Evolutionary conservation across 2,329 filamentous ascomycete species (phyloP).

Genomic region (Sporothrix euskadiensis): DNA sequence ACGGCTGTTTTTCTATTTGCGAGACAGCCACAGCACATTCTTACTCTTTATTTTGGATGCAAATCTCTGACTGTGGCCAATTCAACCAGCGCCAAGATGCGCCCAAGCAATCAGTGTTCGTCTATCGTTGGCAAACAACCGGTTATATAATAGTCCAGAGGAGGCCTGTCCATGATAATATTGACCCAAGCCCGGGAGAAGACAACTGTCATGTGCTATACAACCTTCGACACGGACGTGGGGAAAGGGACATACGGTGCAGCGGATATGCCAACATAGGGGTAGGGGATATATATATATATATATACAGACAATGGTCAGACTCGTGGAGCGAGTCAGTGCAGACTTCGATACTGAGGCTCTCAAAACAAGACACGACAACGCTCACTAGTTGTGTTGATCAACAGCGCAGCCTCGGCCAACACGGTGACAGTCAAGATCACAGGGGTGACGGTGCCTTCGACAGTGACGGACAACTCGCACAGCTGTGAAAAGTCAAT

Average conservation of each 20-base stretch:
- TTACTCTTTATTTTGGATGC: neutral
- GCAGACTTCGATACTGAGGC: neutral
- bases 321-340: neutral
- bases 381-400: slow-evolving; percentile 39
- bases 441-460: slow-evolving; percentile 17
- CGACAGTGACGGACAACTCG: slow-evolving; percentile 35
- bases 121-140: slow-evolving; percentile 15
- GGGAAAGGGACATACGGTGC: slow-evolving; percentile 11
- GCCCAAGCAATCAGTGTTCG: neutral
- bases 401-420: slow-evolving; percentile 35
- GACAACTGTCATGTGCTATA: neutral
- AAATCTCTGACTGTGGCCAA: neutral
- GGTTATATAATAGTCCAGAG: too few species aligned
- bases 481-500: slow-evolving; percentile 33
- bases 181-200: neutral
- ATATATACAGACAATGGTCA: too few species aligned
- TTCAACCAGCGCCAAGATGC: neutral
- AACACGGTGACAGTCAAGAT: slow-evolving; percentile 27
- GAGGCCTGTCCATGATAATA: neutral
- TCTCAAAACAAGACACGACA: neutral
- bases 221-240: neutral
- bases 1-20: neutral
- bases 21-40: slow-evolving; percentile 6
- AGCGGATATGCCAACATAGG: neutral
- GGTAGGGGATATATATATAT: neutral